A percentile compares a stretch with the other conserved stretches of the same genome.
These are phyloP conservation scores for Sporothrix luriei DNA, from an alignment of 2,329 filamentous ascomycete species.

Conservation along the genomic window DNA sequence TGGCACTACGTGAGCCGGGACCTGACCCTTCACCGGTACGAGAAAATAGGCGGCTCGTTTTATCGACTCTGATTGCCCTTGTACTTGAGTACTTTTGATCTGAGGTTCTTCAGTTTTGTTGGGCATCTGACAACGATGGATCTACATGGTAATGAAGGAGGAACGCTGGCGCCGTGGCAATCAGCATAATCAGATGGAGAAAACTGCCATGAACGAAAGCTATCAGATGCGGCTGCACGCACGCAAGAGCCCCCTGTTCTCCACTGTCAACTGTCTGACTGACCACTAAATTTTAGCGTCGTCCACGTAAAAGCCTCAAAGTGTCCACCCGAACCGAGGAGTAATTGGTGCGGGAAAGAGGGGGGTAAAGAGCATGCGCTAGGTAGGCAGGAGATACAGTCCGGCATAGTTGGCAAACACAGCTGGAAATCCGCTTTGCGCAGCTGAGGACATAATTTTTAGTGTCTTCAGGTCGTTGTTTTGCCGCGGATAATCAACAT, in stretches of 20 bases:
- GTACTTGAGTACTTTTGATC: slow-evolving; percentile 1
- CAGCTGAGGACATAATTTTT: neutral
- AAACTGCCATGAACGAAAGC: neutral
- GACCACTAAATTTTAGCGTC: neutral
- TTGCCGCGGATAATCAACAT: neutral
- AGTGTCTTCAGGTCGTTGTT: neutral
- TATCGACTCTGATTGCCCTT: neutral
- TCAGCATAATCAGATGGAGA: slow-evolving; percentile 15
- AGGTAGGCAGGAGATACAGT: neutral
- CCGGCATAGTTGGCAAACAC: slow-evolving; percentile 6
- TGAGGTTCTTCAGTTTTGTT: neutral
- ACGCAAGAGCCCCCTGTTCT: slow-evolving; percentile 9
- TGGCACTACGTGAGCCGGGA: slow-evolving; percentile 19
- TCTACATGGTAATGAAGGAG: neutral
- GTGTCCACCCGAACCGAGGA: slow-evolving; percentile 10
- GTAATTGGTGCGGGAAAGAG: slow-evolving; percentile 10
- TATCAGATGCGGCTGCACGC: slow-evolving; percentile 15
- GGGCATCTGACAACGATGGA: neutral
- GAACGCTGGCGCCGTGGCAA: neutral
- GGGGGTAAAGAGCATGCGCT: slow-evolving; percentile 13
- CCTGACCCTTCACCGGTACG: neutral
- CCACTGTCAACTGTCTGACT: neutral
- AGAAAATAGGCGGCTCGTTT: slow-evolving; percentile 5
- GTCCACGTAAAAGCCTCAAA: neutral
- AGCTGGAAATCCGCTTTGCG: slow-evolving; percentile 2